Base-by-base conservation (phyloP, 441 rosid species). In the Raphanus hybrid region DNA sequence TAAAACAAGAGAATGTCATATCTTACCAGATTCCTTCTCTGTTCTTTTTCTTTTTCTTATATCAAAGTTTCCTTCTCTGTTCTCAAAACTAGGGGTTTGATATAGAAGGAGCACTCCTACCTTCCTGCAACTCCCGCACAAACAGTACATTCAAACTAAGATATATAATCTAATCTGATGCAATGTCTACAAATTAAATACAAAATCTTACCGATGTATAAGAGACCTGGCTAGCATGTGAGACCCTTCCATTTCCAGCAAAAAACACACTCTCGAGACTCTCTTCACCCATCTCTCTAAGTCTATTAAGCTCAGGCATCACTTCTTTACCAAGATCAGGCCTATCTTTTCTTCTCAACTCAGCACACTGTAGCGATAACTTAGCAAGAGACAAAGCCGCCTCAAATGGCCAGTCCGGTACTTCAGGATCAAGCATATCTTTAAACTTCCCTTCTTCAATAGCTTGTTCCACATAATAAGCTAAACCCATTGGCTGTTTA, bases 391-490 rank as follows among this genome's bases (percentile, higher is more conserved):
- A 35, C 75, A 82, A 62, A 35, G 89, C 87, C 70, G 87, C 92
- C 61, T 87, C 91, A 3, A 77, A 9, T n/a, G 94, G 92, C 94
- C 94, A 90, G 61, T 90, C 90, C 8, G 86, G 64, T 79, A 90
- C 88, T 1, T 76, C 68, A 3, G 87, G 87, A 77, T 90, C 94
- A 64, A 88, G 82, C 82, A 86, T 80, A 27, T 85, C 85, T 6
- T 62, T 39, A 0, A 90, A 78, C 2, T 70, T 85, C 5, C 84
- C 91, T 9, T 59, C 79, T 80, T 90, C 89, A 0, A 88, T 84
- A 16, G 92, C 78, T 70, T 58, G 78, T 54, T 70, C 85, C 6
- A 87, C 73, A 11, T 67, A 34, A 64, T 88, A 88, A 15, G 94
- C 61, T 70, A 90, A 77, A 16, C 92, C 94, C 92, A 90, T 88